A percentile compares a stretch with the other conserved stretches of the same genome.
These are phyloP conservation scores for Rubia yunnanensis DNA, from an alignment of 257 asterid genomes.

Conservation along the genomic window DNA sequence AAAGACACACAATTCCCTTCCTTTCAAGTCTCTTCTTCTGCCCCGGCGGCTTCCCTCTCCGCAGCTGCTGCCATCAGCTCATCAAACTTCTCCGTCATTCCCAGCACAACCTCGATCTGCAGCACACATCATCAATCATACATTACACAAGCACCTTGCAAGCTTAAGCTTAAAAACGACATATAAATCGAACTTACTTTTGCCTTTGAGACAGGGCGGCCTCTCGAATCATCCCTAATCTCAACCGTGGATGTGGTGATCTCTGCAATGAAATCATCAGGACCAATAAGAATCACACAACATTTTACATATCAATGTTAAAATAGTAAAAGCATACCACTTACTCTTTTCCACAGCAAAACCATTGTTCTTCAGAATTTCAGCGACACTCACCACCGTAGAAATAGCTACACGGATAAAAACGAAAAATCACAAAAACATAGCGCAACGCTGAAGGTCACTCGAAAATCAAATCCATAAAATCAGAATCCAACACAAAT, in stretches of 20 bases:
- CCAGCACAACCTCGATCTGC: conserved; percentile 33
- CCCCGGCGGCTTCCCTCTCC: conserved; percentile 23
- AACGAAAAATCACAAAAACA: background rate
- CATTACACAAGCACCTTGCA: background rate
- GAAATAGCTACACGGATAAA: conserved; percentile 45
- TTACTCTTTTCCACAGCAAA: conserved; percentile 65
- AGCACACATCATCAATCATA: background rate
- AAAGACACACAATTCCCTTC: background rate
- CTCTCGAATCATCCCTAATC: conserved; percentile 64
- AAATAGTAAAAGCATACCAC: background rate
- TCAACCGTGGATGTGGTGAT: conserved; percentile 73
- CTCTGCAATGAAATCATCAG: conserved; percentile 37
- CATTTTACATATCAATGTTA: background rate
- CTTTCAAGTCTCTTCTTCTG: conserved; percentile 19
- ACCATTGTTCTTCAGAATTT: conserved; percentile 64
- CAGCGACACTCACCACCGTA: conserved; percentile 68
- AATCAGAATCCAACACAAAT: background rate
- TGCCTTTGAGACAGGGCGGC: conserved; percentile 64
- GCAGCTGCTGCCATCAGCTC: conserved; percentile 30
- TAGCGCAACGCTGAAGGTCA: background rate
- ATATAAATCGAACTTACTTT: conserved; percentile 37
- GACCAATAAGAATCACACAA: background rate
- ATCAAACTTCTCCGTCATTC: conserved; percentile 30
- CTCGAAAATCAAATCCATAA: background rate
- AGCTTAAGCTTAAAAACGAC: background rate